Base-by-base conservation (phyloP, 2,329 filamentous ascomycete species). In the Colletotrichum nymphaeae region DNA sequence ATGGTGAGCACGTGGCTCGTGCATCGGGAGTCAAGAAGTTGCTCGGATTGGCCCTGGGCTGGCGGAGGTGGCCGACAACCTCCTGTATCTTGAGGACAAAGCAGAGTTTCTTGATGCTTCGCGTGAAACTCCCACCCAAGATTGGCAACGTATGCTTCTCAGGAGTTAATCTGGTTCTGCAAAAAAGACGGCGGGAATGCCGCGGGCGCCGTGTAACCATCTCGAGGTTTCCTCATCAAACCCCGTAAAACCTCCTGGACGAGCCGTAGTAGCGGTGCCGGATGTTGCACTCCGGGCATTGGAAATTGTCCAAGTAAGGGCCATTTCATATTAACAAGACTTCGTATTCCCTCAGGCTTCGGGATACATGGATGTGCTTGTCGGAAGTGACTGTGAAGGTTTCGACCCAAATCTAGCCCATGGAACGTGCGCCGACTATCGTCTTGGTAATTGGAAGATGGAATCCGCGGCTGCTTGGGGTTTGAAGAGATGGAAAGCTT, bases 1-100 rank as follows among this genome's bases (percentile, higher is more conserved):
- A 53, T 59, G 32, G 69, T 53, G 52, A 59, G 65, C 60, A 73
- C 62, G 67, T 71, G 71, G 67, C 53, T 56, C 49, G 60, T 71
- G 59, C 60, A 57, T 56, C 9, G 19, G 26, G 12, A 19, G 56
- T 46, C 26, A 57, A 30, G 26, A 28, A 30, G 16, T n/a, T 37
- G 42, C 16, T 22, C 19, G 19, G 26, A 22, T 52, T 55, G 28
- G 52, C 12, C 59, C 42, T 63, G 24, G 2, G 16, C 12, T n/a
- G 16, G 16, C 28, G 24, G 19, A 22, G 8, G 24, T 26, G 28
- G 16, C 24, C 26, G 42, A 52, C 46, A 28, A n/a, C 19, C 11
- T 22, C 37, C 42, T 52, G 11, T 26, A 14, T 63, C 16, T 22
- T 12, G 26, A 22, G 24, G 26, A 11, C 42, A 32, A 11, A 2